These are phyloP conservation scores for Glycyrrhiza uralensis DNA, from an alignment of 306 rosid genomes.

Conservation along the genomic window DNA sequence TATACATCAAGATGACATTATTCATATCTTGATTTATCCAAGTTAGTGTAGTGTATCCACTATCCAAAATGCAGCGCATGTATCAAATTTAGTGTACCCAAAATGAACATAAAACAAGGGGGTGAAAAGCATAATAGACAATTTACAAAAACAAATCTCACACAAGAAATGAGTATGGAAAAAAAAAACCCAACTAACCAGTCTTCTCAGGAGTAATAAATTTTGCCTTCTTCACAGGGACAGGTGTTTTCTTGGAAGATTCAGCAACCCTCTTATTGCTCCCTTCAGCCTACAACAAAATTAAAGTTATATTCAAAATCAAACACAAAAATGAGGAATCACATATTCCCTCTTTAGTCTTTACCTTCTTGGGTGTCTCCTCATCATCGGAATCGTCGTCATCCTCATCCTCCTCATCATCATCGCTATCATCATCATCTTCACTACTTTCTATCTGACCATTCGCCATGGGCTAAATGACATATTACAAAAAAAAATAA, in stretches of 20 bases:
- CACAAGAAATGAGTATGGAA: not conserved
- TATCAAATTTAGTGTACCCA: not conserved
- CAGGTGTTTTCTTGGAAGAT: conserved; percentile 40
- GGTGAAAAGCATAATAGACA: not conserved
- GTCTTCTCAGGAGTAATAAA: conserved; percentile 58
- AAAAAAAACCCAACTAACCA: conserved; percentile 36
- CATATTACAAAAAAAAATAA: not conserved
- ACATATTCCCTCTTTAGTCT: not conserved
- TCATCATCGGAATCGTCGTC: conserved; percentile 43
- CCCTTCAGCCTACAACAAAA: conserved; percentile 36
- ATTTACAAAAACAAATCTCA: not conserved
- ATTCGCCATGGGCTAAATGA: conserved; percentile 29
- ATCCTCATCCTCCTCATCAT: conserved; percentile 9
- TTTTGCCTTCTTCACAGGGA: conserved; percentile 55
- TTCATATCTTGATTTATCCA: not conserved
- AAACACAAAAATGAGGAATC: not conserved
- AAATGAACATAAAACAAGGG: not conserved
- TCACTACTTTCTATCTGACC: conserved; percentile 30
- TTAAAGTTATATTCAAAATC: not conserved
- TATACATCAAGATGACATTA: not conserved
- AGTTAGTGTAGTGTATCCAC: too few species aligned
- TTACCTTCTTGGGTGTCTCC: conserved; percentile 56
- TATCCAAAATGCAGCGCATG: not conserved
- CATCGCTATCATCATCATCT: conserved; percentile 13
- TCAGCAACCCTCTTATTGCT: conserved; percentile 47